These are phyloP conservation scores for Ogataea saltuana DNA, from an alignment of 805 yeast species.

Conservation along the genomic window DNA sequence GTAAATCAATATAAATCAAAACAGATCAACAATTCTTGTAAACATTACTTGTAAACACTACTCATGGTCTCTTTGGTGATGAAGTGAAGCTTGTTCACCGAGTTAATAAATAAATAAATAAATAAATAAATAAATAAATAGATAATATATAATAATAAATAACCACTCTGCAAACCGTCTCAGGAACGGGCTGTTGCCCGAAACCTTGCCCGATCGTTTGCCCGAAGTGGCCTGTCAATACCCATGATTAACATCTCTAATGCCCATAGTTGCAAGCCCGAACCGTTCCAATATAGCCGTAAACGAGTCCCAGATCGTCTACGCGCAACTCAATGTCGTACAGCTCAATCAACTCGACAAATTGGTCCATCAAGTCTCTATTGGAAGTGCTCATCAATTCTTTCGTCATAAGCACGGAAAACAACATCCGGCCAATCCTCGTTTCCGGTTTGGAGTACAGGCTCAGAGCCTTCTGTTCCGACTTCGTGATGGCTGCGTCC, in stretches of 20 bases:
- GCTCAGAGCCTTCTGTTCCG: conserved; percentile 15
- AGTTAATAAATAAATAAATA: conserved; percentile 6
- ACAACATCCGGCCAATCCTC: conserved; percentile 12
- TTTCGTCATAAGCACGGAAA: conserved; percentile 12
- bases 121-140: background rate
- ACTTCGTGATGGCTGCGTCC: conserved; percentile 16
- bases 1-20: no score
- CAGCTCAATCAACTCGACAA: conserved; percentile 14
- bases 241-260: no score
- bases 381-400: conserved; percentile 17
- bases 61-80: no score
- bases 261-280: conserved; percentile 4
- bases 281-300: conserved; percentile 17
- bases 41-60: no score
- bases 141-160: background rate
- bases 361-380: conserved; percentile 15
- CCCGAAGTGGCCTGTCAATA: no score
- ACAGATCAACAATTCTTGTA: no score
- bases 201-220: no score
- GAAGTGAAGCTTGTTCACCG: background rate
- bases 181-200: no score
- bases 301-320: conserved; percentile 17
- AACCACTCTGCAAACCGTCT: no score
- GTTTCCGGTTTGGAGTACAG: conserved; percentile 10
- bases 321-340: conserved; percentile 15